Conservation (phyloP, 2,329 filamentous ascomycete species). For the Aureobasidium lini region DNA sequence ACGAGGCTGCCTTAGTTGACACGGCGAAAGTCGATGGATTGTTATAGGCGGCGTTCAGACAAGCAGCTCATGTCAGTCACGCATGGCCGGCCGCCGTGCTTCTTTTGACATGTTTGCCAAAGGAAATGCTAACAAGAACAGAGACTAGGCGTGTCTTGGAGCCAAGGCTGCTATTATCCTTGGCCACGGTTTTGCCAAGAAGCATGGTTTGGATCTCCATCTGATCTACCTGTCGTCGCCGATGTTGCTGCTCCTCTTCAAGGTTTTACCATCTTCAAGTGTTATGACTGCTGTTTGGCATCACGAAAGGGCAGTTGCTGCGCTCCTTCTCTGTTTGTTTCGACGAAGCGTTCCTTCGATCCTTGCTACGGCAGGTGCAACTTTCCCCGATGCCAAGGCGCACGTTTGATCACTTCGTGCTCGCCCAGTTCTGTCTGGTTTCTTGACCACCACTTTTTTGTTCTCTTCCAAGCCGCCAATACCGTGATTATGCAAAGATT, state of each 20-base stretch:
- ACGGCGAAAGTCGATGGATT: neutral
- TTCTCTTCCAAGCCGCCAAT: conserved; percentile 10
- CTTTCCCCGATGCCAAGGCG: neutral
- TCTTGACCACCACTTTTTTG: neutral
- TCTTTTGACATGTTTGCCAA: conserved; percentile 11
- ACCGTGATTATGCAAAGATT: neutral
- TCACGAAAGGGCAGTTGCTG: neutral
- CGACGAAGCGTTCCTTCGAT: neutral
- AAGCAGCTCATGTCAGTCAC: conserved; percentile 3
- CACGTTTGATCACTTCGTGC: conserved; percentile 2
- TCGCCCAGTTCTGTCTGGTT: neutral
- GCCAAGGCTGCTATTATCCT: neutral
- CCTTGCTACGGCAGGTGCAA: neutral
- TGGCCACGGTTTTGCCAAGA: neutral
- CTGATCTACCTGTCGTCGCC: conserved; percentile 3
- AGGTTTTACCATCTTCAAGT: neutral
- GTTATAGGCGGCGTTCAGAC: neutral
- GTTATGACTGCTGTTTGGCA: neutral
- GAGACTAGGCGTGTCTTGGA: neutral
- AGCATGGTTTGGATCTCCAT: neutral
- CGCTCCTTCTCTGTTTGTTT: neutral
- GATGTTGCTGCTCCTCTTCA: neutral
- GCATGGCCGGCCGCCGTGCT: conserved; percentile 8
- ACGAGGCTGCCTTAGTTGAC: neutral
- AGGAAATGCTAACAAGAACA: conserved; percentile 1